Base-by-base conservation (phyloP, 768 basidiomycete species). In the Auricularia heimuer region DNA sequence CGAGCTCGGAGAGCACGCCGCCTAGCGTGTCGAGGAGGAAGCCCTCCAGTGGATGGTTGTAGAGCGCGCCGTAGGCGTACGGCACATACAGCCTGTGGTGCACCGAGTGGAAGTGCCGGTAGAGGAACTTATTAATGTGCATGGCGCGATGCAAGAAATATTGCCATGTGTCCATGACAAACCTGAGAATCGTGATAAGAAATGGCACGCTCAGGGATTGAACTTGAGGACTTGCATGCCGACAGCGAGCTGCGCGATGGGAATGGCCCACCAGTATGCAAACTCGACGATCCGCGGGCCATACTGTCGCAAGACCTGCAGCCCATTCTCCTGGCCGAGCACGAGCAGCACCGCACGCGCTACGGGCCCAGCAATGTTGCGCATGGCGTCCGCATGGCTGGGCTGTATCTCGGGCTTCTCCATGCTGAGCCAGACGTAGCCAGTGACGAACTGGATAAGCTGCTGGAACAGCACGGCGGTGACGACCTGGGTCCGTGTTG, bases 1-100 rank as follows among this genome's bases (percentile, higher is more conserved):
- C 24, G 29, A 77, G 70, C 73, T 98, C 90, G 0, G 95, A 91
- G 21, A 98, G 64, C 8, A 77, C 83, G 0, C 93, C 87, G 51
- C 96, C 94, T 35, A 89, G 74, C 1, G 87, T 84, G 74, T 99
- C 97, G 68, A 99, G 82, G 1, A 96, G 67, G 73, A 99, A 88
- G 1, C 95, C 97, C 73, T 99, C 97, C 42, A 98, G 70, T 0
- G 95, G 95, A 73, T 98, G 96, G 75, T 98, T 99, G 81, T 99
- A 99, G 3, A 98, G 80, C 21, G 97, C 90, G 18, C 97, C 97
- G 71, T 90, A 99, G 0, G 97, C 93, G 72, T 97, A 98, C 1
- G 97, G 95, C 6, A 96, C 94, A 73, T 98, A 96, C 7, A 99
- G 85, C 8, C 94, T 83, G 74, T 99, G 97, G 75, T 99, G 97